Conservation (phyloP, 2,329 filamentous ascomycete genomes). For the Fusarium sp. region DNA sequence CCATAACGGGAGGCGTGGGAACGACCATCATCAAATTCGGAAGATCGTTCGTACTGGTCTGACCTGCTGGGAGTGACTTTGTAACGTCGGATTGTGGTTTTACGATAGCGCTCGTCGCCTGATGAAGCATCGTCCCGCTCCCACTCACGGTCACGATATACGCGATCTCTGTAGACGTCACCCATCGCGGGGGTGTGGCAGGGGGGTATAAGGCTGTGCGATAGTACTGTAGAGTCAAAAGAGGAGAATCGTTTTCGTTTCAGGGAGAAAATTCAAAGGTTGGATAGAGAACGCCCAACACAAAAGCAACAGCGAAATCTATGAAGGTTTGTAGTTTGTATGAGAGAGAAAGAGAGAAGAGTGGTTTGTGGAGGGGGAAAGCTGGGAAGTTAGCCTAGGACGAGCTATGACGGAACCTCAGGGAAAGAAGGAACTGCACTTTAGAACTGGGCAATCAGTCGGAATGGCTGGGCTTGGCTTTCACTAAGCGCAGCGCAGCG, state of each 20-base stretch:
- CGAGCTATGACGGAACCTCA: conserved; percentile 47
- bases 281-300: conserved; percentile 37
- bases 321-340: conserved; percentile 34
- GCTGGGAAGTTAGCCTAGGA: conserved; percentile 25
- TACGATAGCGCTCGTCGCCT: conserved; percentile 62
- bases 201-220: conserved; percentile 34
- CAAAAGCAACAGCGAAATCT: conserved; percentile 39
- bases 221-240: conserved; percentile 24
- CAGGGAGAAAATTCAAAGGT: conserved; percentile 4
- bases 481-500: conserved; percentile 14
- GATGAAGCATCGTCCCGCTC: conserved; percentile 52
- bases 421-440: conserved; percentile 27
- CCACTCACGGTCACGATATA: conserved; percentile 54
- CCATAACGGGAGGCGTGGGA: conserved; percentile 58
- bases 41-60: conserved; percentile 57
- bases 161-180: conserved; percentile 52
- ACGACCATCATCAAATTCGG: conserved; percentile 63
- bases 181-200: conserved; percentile 51
- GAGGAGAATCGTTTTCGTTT: conserved; percentile 2
- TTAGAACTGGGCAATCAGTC: conserved; percentile 20
- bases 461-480: conserved; percentile 29
- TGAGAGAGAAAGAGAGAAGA: conserved; percentile 29
- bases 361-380: conserved; percentile 33
- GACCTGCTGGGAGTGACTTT: conserved; percentile 61
- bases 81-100: conserved; percentile 66